Conservation (phyloP, 148 eudicot species). For the Arctostaphylos glauca region DNA sequence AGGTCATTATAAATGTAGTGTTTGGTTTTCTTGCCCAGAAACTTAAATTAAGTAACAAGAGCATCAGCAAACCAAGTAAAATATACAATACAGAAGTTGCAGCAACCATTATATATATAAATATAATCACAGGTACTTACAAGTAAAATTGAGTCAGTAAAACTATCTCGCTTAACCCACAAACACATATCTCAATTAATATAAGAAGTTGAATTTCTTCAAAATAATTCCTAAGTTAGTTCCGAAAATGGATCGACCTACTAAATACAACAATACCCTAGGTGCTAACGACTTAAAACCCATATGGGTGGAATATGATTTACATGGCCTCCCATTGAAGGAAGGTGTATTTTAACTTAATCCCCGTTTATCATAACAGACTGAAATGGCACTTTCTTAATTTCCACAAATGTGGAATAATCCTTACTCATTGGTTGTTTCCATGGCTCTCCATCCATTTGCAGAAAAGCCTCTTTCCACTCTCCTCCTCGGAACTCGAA, state of each 20-base stretch:
- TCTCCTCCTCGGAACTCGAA: conserved; percentile 94
- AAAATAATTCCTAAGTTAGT: not conserved
- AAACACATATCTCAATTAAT: not conserved
- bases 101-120: not conserved
- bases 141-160: not conserved
- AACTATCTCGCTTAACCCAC: not conserved
- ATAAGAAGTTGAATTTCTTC: not conserved
- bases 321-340: not conserved
- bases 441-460: conserved; percentile 99
- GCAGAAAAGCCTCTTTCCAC: conserved; percentile 73
- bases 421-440: conserved; percentile 80
- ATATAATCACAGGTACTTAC: not conserved
- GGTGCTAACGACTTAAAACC: not conserved
- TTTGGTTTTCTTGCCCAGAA: not conserved
- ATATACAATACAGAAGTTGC: not conserved
- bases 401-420: conserved; percentile 79
- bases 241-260: not conserved
- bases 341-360: conserved; percentile 15
- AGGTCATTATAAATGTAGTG: not conserved
- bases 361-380: conserved; percentile 69
- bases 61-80: not conserved
- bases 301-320: not conserved
- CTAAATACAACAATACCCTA: conserved; percentile 15
- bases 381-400: conserved; percentile 69
- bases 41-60: not conserved